Percentiles rank a stretch among this genome's conserved stretches.
Evolutionary conservation across 306 rosid species (phyloP).

Genomic region (Neltuma alba): DNA sequence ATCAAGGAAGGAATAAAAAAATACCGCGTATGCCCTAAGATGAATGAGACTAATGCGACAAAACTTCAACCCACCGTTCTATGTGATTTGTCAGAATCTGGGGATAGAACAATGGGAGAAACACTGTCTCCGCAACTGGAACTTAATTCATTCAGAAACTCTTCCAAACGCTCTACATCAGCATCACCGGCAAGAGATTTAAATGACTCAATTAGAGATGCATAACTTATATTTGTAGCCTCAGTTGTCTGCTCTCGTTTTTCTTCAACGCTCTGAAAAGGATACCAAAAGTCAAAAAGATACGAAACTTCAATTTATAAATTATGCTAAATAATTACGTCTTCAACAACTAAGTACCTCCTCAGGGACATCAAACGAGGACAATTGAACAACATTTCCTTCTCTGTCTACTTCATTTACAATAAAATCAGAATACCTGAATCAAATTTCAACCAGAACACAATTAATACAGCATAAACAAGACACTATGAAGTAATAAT

Average conservation of each 20-base stretch:
- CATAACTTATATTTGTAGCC: conserved; percentile 50
- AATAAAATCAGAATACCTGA: conserved; percentile 90
- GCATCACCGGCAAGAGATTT: conserved; percentile 71
- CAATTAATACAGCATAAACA: background rate
- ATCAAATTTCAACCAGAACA: conserved; percentile 35
- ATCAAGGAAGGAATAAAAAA: background rate
- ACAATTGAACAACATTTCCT: conserved; percentile 70
- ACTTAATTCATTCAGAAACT: conserved; percentile 58
- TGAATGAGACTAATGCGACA: conserved; percentile 4
- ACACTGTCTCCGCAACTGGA: conserved; percentile 54
- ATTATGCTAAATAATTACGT: background rate
- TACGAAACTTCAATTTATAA: background rate
- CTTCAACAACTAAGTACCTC: conserved; percentile 40
- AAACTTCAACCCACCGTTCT: conserved; percentile 71
- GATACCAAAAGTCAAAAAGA: background rate
- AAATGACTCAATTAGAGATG: conserved; percentile 68
- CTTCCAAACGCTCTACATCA: conserved; percentile 64
- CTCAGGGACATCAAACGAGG: conserved; percentile 63
- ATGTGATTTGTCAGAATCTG: conserved; percentile 76
- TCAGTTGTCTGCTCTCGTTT: conserved; percentile 40
- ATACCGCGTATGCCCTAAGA: background rate
- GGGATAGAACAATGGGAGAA: conserved; percentile 71
- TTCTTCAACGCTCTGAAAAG: conserved; percentile 54
- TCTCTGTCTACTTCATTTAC: conserved; percentile 88
- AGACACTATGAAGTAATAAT: background rate